Percentiles rank a stretch among this genome's conserved stretches.
phyloP scores from a whole-genome alignment of 257 asterid genomes.

The Solanum sejunctum region DNA sequence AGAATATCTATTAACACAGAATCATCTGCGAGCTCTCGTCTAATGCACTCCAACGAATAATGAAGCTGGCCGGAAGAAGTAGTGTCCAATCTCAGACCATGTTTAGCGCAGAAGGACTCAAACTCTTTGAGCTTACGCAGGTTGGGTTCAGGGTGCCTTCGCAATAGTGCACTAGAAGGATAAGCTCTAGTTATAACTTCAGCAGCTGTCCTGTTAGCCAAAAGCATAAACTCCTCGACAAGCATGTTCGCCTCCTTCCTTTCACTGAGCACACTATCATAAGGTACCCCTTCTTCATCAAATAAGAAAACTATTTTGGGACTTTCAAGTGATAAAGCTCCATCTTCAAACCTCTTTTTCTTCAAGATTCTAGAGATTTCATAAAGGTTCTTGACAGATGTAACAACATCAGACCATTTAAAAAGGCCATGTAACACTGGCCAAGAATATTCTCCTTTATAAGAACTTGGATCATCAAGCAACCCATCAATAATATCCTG shows the following conservation, averaged over 20 bases:
- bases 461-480: constrained; percentile 18
- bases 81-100: constrained; percentile 46
- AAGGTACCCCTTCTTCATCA: constrained; percentile 71
- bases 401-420: constrained; percentile 18
- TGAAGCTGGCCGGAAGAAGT: constrained; percentile 56
- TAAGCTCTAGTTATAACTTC: constrained; percentile 78
- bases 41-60: constrained; percentile 47
- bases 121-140: constrained; percentile 53
- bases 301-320: constrained; percentile 58
- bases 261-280: constrained; percentile 35
- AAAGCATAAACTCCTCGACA: constrained; percentile 82
- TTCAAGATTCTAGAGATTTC: constrained; percentile 42
- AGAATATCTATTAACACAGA: constrained; percentile 49
- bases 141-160: constrained; percentile 87
- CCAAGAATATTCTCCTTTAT: background rate
- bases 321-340: constrained; percentile 75
- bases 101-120: constrained; percentile 61
- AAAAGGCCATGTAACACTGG: background rate
- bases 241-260: constrained; percentile 49
- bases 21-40: constrained; percentile 42
- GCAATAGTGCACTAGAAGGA: constrained; percentile 64
- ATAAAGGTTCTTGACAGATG: constrained; percentile 46
- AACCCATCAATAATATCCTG: constrained; percentile 50
- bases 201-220: constrained; percentile 91
- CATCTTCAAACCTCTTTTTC: constrained; percentile 48